These are phyloP conservation scores for Quercus alba DNA, from an alignment of 306 rosid genomes.

Conservation along the genomic window DNA sequence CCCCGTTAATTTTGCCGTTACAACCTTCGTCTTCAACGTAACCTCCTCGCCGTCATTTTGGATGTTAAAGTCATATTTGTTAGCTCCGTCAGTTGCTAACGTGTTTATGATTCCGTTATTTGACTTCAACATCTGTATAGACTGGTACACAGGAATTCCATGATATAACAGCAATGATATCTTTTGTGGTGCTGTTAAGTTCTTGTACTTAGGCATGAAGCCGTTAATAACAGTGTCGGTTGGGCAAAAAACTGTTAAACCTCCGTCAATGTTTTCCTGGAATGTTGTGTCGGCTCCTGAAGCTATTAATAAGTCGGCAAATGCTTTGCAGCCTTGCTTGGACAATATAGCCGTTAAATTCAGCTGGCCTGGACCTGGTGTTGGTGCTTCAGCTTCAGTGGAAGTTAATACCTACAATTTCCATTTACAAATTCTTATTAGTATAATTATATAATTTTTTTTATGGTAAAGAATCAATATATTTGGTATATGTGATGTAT, in stretches of 20 bases:
- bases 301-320: constrained; percentile 50
- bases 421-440: neutral
- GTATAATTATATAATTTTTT: no score
- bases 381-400: constrained; percentile 93
- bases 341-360: constrained; percentile 59
- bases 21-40: constrained; percentile 56
- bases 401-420: constrained; percentile 49
- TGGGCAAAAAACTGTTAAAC: constrained; percentile 89
- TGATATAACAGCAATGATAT: constrained; percentile 62
- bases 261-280: constrained; percentile 62
- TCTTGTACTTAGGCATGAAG: constrained; percentile 69
- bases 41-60: constrained; percentile 82
- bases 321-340: constrained; percentile 87
- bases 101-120: constrained; percentile 82
- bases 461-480: no score
- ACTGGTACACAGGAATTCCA: constrained; percentile 73
- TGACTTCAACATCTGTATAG: constrained; percentile 68
- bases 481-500: no score
- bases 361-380: constrained; percentile 54
- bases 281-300: constrained; percentile 60
- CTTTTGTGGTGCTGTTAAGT: constrained; percentile 57
- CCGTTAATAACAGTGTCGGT: constrained; percentile 46
- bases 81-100: constrained; percentile 69
- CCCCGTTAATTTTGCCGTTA: constrained; percentile 54
- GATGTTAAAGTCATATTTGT: constrained; percentile 78